Evolutionary conservation across 192 early-diverging fungal genomes (phyloP).

Genomic region (Gigaspora rosea): DNA sequence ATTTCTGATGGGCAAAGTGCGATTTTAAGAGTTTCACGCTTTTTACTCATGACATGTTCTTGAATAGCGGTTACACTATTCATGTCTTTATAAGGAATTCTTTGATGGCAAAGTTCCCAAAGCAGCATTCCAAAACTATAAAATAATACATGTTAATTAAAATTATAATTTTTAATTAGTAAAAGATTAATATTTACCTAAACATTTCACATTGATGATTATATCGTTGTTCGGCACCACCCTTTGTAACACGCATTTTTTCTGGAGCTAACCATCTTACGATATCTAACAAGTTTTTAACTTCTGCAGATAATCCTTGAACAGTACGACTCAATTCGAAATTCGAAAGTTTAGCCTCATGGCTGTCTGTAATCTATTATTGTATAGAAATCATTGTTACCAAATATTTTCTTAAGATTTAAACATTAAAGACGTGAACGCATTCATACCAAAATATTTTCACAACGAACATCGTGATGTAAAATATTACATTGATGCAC

Average conservation of each 20-base stretch:
- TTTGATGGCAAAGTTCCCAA: slow-evolving; percentile 17
- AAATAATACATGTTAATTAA: not conserved
- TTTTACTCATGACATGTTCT: not conserved
- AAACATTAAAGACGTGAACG: not conserved
- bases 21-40: not conserved
- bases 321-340: not conserved
- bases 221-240: not conserved
- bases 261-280: slow-evolving; percentile 21
- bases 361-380: not conserved
- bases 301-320: not conserved
- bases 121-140: slow-evolving; percentile 11
- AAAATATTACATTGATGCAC: not conserved
- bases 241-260: not conserved
- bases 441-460: slow-evolving; percentile 18
- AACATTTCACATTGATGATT: slow-evolving; percentile 15
- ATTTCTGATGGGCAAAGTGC: not conserved
- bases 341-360: slow-evolving; percentile 13
- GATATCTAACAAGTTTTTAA: not conserved
- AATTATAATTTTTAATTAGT: not conserved
- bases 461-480: slow-evolving; percentile 14
- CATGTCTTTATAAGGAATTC: slow-evolving; percentile 1
- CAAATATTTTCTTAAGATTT: not conserved
- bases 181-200: slow-evolving; percentile 7
- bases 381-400: not conserved
- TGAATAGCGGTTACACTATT: not conserved